Evolutionary conservation across 345 rosid genomes (phyloP).

Genomic region (Nephelium lappaceum): DNA sequence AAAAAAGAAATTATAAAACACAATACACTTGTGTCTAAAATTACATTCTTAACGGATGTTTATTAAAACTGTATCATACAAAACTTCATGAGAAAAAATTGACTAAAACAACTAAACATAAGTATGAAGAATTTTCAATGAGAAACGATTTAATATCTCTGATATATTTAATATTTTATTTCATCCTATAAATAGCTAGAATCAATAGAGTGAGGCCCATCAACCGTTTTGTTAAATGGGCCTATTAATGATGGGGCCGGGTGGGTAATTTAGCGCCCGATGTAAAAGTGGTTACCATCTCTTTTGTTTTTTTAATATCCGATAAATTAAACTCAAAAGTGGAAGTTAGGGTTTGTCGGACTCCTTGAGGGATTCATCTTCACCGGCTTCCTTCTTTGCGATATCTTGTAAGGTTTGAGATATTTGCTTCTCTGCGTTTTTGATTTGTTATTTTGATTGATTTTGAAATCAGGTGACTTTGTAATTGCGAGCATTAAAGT

Average conservation of each 20-base stretch:
- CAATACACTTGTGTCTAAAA: too few species aligned
- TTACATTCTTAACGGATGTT: too few species aligned
- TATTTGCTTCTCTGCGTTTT: background rate
- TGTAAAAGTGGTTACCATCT: background rate
- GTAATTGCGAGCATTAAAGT: background rate
- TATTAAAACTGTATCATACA: too few species aligned
- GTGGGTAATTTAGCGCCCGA: background rate
- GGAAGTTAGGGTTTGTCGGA: constrained; percentile 12
- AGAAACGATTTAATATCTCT: too few species aligned
- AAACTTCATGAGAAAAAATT: too few species aligned
- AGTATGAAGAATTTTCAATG: too few species aligned
- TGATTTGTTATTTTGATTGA: background rate
- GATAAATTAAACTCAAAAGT: background rate
- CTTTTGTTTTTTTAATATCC: background rate
- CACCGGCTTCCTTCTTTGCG: background rate
- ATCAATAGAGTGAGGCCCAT: too few species aligned
- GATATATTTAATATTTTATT: too few species aligned
- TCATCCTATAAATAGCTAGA: too few species aligned
- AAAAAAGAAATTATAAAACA: too few species aligned
- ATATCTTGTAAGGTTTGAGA: constrained; percentile 2
- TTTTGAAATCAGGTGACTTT: background rate
- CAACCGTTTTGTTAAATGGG: too few species aligned
- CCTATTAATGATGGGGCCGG: background rate
- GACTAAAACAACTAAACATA: too few species aligned
- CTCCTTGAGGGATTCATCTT: background rate